Base-by-base conservation (phyloP, 352 stramenopile genomes). In the Phytophthora syringae region DNA sequence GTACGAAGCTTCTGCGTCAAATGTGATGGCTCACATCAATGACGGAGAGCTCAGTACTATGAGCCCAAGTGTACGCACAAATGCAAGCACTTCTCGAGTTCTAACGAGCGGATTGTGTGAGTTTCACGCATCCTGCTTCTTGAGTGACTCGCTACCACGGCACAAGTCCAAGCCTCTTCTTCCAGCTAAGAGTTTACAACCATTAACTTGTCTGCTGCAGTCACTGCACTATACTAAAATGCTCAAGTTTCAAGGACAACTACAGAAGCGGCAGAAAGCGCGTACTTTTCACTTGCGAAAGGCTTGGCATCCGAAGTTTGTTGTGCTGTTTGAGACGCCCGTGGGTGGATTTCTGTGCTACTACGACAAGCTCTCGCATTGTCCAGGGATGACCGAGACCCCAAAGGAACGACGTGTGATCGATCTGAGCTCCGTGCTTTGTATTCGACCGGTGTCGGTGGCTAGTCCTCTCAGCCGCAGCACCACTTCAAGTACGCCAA, bases 311-410 rank as follows among this genome's bases (percentile, higher is more conserved):
- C 51, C 54, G 5, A 93, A 93, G 52, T 70, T 80, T 22, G 72
- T 65, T 3, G 78, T 72, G 11, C 45, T 92, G 2, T 78, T 91
- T 7, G 83, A 90, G 43, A 90, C 82, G 0, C 82, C 85, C 0
- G 64, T 92, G 5, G 85, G 85, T 1, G 76, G 72, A 4, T 90
- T 88, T 52, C 63, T 93, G 16, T 89, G 82, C 63, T 93, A 92
- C 49, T 91, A 89, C 55, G 80, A 93, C 67, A 86, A 86, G 50
- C 61, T 89, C 1, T 54, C 74, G 3, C 84, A 91, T 40, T 90
- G 80, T 44, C 84, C 84, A 6, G 79, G 82, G 1, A 73, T 77
- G 25, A 78, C 79, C 0, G 79, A 86, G 3, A 67, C 52, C 0
- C 76, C 76, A 12, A 88, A 82, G 55, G 79, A 90, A 22, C 71